Percentiles rank a stretch among this genome's conserved stretches.
Conservation (phyloP, 495 filamentous ascomycete genomes). For the Margaritispora aquatica region DNA sequence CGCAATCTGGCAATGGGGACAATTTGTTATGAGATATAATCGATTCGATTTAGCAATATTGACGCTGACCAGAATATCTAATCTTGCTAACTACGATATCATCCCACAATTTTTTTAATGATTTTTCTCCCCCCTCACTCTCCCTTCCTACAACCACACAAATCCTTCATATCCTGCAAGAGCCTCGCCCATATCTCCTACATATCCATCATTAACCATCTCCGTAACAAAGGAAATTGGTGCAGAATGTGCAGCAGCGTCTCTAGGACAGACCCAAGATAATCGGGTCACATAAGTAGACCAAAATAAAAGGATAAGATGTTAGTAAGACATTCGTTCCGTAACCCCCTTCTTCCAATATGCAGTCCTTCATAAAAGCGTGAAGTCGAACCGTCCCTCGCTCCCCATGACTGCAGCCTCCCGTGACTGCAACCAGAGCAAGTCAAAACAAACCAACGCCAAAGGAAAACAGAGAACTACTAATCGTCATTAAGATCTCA, state of each 20-base stretch:
- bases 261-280: not conserved
- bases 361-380: not conserved
- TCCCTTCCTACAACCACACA: not conserved
- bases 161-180: not conserved
- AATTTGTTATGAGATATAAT: not conserved
- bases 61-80: not conserved
- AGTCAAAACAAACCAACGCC: constrained; percentile 13
- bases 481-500: constrained; percentile 15
- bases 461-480: constrained; percentile 5
- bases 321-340: not conserved
- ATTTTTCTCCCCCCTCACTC: not conserved
- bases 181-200: not conserved
- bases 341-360: not conserved
- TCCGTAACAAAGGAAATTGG: constrained; percentile 14
- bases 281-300: not conserved
- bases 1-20: too few relatives aligned
- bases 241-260: constrained; percentile 24
- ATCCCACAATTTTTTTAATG: not conserved
- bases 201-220: not conserved
- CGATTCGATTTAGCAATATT: not conserved
- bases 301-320: not conserved
- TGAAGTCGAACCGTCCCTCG: not conserved
- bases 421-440: too few relatives aligned
- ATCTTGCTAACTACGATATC: not conserved
- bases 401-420: not conserved